Conservation (phyloP, 2,329 filamentous ascomycete species). For the Ophiosphaerella narmari region DNA sequence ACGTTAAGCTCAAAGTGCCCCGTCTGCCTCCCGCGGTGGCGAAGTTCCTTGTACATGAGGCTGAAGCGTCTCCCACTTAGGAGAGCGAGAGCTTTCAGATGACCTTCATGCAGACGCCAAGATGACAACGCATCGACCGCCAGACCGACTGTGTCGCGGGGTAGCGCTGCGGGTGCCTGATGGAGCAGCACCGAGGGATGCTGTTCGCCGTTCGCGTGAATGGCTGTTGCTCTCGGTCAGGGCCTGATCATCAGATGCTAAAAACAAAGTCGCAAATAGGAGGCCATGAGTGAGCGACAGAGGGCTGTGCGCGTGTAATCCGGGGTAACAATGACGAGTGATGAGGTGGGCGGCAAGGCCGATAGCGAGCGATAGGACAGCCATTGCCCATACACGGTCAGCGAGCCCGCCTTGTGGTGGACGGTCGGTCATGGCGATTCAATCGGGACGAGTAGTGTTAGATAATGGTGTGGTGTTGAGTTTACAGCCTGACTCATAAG, state of each 20-base stretch:
- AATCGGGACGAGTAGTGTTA: not conserved
- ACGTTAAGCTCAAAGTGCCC: not conserved
- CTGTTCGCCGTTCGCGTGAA: constrained; percentile 22
- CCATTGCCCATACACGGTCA: constrained; percentile 15
- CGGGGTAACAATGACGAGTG: constrained; percentile 16
- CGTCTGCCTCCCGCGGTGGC: not conserved
- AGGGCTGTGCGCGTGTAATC: constrained; percentile 17
- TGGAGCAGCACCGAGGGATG: constrained; percentile 21
- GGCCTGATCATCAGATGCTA: constrained; percentile 20
- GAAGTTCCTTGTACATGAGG: constrained; percentile 35
- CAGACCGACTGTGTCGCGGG: constrained; percentile 40
- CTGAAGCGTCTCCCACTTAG: constrained; percentile 40
- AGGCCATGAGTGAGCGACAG: constrained; percentile 4
- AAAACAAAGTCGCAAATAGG: constrained; percentile 12
- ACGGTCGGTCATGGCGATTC: constrained; percentile 15
- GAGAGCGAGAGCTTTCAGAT: constrained; percentile 38
- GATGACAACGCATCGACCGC: constrained; percentile 45
- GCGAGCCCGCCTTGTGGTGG: constrained; percentile 25
- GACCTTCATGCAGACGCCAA: constrained; percentile 44
- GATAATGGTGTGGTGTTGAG: constrained; percentile 17
- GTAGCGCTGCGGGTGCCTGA: constrained; percentile 43
- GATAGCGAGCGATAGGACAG: constrained; percentile 15
- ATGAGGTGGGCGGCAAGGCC: constrained; percentile 1
- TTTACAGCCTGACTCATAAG: constrained; percentile 34
- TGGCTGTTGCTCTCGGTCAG: constrained; percentile 36